phyloP scores from a whole-genome alignment of 345 rosid species.

The Angophora floribunda region DNA sequence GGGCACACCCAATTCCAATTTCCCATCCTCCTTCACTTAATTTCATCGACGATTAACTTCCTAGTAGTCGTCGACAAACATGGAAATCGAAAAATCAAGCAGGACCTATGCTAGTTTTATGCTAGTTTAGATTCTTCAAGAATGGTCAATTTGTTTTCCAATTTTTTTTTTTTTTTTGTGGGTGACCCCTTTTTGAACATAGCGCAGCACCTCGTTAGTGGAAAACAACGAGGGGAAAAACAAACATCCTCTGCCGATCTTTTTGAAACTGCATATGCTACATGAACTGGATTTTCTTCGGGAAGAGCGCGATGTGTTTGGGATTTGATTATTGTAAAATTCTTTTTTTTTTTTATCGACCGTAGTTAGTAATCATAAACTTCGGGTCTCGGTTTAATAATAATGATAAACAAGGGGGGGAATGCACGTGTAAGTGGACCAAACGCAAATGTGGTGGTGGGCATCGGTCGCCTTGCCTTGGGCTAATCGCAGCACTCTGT shows the following conservation, averaged over 20 bases:
- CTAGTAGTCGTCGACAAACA: not conserved
- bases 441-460: not conserved
- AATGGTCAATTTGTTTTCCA: not conserved
- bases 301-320: not conserved
- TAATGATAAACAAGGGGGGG: not conserved
- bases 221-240: not conserved
- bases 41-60: not conserved
- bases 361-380: not conserved
- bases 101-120: no score
- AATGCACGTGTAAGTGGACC: not conserved
- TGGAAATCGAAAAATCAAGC: no score
- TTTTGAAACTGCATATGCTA: not conserved
- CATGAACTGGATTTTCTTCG: not conserved
- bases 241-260: not conserved
- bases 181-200: not conserved
- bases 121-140: not conserved
- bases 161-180: not conserved
- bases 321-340: not conserved
- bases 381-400: not conserved
- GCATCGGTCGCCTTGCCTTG: constrained; percentile 1
- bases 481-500: constrained; percentile 25
- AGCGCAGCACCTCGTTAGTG: not conserved
- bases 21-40: not conserved
- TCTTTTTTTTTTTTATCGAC: not conserved
- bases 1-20: not conserved